Evolutionary conservation across 345 rosid genomes (phyloP).

Genomic region (Conringia planisiliqua): DNA sequence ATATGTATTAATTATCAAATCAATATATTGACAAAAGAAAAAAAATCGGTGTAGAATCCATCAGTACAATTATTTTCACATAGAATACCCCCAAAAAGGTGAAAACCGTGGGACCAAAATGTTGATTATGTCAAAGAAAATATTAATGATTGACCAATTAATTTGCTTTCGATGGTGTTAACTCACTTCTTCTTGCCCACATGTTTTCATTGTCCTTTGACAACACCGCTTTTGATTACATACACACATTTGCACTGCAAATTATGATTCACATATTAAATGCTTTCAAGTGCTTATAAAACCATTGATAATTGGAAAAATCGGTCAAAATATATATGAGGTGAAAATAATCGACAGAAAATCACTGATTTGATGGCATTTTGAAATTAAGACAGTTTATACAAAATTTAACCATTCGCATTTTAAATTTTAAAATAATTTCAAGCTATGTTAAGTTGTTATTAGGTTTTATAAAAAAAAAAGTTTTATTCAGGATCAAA

Average conservation of each 20-base stretch:
- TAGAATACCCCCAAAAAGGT: neutral
- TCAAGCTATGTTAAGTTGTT: too few species aligned
- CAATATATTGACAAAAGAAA: too few species aligned
- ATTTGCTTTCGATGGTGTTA: neutral
- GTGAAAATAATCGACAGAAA: neutral
- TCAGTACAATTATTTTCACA: too few species aligned
- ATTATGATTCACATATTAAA: neutral
- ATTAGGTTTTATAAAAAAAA: too few species aligned
- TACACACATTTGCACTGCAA: neutral
- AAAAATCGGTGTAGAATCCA: neutral
- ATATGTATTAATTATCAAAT: too few species aligned
- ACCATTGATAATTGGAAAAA: neutral
- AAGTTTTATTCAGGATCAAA: too few species aligned
- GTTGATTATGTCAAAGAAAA: neutral
- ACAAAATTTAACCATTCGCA: neutral
- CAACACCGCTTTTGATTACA: neutral
- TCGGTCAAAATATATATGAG: neutral
- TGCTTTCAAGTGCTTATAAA: neutral
- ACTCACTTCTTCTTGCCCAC: neutral
- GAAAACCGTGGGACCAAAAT: neutral
- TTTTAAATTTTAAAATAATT: neutral
- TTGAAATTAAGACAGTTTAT: neutral
- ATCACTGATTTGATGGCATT: neutral
- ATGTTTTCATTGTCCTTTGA: neutral
- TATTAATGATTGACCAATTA: neutral